These are phyloP conservation scores for Citrullus mucosospermus DNA, from an alignment of 306 rosid genomes.

Conservation along the genomic window DNA sequence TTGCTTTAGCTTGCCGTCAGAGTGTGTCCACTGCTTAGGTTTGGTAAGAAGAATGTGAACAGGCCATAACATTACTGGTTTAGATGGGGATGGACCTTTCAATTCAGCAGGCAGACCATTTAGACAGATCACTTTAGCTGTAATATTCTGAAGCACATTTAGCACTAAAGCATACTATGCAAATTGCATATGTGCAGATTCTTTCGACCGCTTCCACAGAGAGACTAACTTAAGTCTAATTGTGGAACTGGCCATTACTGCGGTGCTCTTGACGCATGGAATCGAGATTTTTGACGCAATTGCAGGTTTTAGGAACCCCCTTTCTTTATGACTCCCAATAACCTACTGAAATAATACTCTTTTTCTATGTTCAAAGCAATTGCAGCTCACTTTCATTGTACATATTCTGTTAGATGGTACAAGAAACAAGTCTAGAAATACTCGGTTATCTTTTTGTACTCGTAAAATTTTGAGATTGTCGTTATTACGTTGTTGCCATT, in stretches of 20 bases:
- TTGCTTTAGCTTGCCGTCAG: not conserved
- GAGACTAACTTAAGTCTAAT: not conserved
- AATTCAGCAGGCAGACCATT: not conserved
- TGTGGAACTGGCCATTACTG: not conserved
- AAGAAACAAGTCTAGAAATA: conserved; percentile 31
- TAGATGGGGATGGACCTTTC: not conserved
- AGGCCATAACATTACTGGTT: not conserved
- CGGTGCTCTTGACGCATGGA: not conserved
- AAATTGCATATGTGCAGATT: conserved; percentile 8
- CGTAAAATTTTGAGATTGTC: conserved; percentile 8
- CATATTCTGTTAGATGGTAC: conserved; percentile 55
- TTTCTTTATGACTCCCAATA: not conserved
- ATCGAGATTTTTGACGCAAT: not conserved
- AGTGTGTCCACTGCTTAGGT: no score
- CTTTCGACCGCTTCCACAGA: conserved; percentile 3
- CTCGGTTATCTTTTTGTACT: not conserved
- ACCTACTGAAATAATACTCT: conserved; percentile 5
- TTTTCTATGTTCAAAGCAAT: conserved; percentile 13
- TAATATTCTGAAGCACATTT: not conserved
- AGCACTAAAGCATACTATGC: conserved; percentile 5
- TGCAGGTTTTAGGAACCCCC: not conserved
- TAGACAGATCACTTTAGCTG: not conserved
- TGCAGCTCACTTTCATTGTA: conserved; percentile 46
- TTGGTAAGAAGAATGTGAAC: no score
- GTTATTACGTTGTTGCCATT: not conserved